phyloP scores from a whole-genome alignment of 495 filamentous ascomycete species.

The Neurospora sp. region DNA sequence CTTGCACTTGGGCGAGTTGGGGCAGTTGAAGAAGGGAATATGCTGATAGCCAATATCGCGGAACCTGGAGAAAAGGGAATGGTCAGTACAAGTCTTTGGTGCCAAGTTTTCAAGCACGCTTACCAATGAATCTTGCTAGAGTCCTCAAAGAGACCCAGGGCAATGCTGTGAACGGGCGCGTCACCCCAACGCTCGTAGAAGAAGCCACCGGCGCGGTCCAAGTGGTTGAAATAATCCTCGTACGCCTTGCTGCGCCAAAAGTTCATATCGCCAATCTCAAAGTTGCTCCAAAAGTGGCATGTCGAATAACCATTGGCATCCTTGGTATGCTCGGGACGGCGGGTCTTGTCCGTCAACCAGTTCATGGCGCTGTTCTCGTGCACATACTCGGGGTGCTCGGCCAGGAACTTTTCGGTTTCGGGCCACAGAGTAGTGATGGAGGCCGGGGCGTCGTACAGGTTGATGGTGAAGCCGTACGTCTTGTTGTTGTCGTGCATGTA shows the following conservation, averaged over 20 bases:
- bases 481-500: conserved; percentile 97
- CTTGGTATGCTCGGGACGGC: conserved; percentile 68
- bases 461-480: conserved; percentile 98
- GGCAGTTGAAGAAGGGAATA: conserved; percentile 97
- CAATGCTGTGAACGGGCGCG: conserved; percentile 94
- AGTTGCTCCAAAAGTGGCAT: conserved; percentile 99
- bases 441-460: conserved; percentile 83
- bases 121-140: conserved; percentile 89
- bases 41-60: conserved; percentile 98
- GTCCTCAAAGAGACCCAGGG: conserved; percentile 89
- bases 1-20: conserved; percentile 87
- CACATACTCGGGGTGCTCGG: conserved; percentile 71
- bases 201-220: conserved; percentile 92
- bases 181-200: conserved; percentile 99
- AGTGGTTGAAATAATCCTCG: conserved; percentile 90
- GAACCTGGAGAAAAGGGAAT: conserved; percentile 54
- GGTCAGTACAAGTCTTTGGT: not conserved
- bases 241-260: conserved; percentile 92
- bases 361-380: conserved; percentile 73
- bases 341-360: conserved; percentile 73
- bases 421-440: conserved; percentile 91
- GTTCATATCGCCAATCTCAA: conserved; percentile 90
- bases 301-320: conserved; percentile 89
- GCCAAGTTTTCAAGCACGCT: conserved; percentile 17
- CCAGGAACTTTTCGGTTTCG: conserved; percentile 79